Conservation (phyloP, 129 eudicot genomes). For the Cynara cardunculus region DNA sequence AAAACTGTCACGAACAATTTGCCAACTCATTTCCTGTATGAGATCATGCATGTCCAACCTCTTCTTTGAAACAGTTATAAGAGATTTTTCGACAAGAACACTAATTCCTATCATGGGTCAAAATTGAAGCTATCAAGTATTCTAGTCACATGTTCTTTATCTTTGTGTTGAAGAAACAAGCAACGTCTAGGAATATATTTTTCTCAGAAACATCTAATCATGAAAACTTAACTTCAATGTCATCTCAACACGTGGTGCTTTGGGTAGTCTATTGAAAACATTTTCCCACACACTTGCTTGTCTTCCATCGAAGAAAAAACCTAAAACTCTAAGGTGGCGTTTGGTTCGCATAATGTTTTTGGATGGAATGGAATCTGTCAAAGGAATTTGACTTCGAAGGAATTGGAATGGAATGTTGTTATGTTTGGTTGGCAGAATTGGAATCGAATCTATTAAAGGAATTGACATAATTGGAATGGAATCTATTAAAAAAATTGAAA, state of each 20-base stretch:
- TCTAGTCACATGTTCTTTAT: background rate
- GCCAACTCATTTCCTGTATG: conserved; percentile 31
- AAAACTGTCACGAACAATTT: conserved; percentile 4
- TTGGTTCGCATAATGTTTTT: too few relatives aligned
- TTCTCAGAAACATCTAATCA: conserved; percentile 7
- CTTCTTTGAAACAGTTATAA: background rate
- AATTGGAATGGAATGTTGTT: too few relatives aligned
- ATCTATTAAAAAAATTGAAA: too few relatives aligned
- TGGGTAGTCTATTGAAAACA: conserved; percentile 6
- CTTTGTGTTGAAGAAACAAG: too few relatives aligned
- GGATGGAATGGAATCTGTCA: too few relatives aligned
- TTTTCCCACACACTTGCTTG: conserved; percentile 11
- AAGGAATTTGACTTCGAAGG: too few relatives aligned
- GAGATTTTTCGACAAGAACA: conserved; percentile 9
- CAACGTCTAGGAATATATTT: conserved; percentile 26
- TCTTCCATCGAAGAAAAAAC: conserved; percentile 18
- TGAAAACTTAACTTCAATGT: conserved; percentile 19
- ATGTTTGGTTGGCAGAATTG: too few relatives aligned
- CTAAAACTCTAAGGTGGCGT: background rate
- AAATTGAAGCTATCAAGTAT: conserved; percentile 18
- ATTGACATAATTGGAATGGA: too few relatives aligned
- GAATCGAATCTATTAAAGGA: too few relatives aligned
- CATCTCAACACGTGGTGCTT: conserved; percentile 2
- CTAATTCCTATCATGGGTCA: conserved; percentile 8
- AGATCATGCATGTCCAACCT: conserved; percentile 25